Evolutionary conservation across 768 basidiomycete species (phyloP).

Genomic region (Termitomyces sp.): DNA sequence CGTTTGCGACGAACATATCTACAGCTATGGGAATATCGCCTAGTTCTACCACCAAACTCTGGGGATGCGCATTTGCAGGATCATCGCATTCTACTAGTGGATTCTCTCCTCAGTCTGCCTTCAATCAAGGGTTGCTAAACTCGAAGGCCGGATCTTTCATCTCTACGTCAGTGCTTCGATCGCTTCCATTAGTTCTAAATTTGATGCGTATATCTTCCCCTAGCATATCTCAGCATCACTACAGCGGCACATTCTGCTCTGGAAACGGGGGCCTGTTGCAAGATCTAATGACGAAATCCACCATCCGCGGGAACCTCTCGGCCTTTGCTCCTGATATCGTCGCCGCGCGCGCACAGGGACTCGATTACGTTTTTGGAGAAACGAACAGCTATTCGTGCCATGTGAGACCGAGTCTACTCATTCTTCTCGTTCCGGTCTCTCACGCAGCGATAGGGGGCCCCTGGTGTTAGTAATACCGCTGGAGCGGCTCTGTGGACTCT

Average conservation of each 20-base stretch:
- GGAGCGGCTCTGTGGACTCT: constrained; percentile 68
- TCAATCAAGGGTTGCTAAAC: constrained; percentile 45
- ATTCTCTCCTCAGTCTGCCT: constrained; percentile 63
- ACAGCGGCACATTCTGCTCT: constrained; percentile 59
- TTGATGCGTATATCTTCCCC: not conserved
- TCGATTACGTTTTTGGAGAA: constrained; percentile 64
- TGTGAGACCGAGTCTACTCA: constrained; percentile 19
- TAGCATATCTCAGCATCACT: constrained; percentile 55
- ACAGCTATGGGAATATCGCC: constrained; percentile 32
- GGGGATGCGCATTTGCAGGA: constrained; percentile 48
- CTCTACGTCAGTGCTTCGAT: constrained; percentile 39
- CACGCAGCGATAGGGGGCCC: constrained; percentile 33
- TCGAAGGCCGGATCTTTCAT: constrained; percentile 45
- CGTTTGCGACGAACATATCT: constrained; percentile 47
- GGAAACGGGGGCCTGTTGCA: constrained; percentile 53
- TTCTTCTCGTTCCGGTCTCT: not conserved
- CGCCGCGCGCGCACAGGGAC: constrained; percentile 39
- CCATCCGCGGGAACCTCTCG: constrained; percentile 54
- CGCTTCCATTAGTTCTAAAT: not conserved
- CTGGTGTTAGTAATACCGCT: constrained; percentile 65
- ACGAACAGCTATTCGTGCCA: constrained; percentile 52
- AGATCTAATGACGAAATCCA: constrained; percentile 63
- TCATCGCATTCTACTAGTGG: constrained; percentile 41
- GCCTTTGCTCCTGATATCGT: constrained; percentile 50
- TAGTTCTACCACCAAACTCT: constrained; percentile 39